phyloP scores from a whole-genome alignment of 352 stramenopile species.

The Phytophthora colocasiae region DNA sequence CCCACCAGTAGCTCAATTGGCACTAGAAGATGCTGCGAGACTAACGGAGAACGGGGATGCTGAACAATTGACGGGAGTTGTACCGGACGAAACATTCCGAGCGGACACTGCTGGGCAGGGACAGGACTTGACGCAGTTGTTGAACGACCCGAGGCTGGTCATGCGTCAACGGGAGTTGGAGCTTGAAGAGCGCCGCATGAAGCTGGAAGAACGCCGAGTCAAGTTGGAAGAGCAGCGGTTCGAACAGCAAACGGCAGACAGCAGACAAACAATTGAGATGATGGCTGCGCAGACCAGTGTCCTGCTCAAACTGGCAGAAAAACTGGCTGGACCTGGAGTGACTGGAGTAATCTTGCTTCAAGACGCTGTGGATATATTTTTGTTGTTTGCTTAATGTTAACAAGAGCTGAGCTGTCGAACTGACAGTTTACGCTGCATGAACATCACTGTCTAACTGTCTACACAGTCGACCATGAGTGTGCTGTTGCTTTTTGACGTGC shows the following conservation, averaged over 20 bases:
- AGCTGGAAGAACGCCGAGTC: slow-evolving; percentile 24
- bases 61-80: background rate
- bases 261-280: slow-evolving; percentile 39
- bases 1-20: slow-evolving; percentile 12
- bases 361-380: slow-evolving; percentile 7
- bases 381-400: slow-evolving; percentile 9
- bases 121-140: slow-evolving; percentile 19
- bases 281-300: slow-evolving; percentile 37
- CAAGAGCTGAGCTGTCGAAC: too few species aligned
- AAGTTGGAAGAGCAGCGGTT: slow-evolving; percentile 38
- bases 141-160: slow-evolving; percentile 31
- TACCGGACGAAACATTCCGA: too few species aligned
- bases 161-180: slow-evolving; percentile 33
- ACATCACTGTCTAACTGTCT: slow-evolving; percentile 21
- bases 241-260: slow-evolving; percentile 30
- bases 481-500: slow-evolving; percentile 48
- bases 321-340: slow-evolving; percentile 11
- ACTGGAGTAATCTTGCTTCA: background rate
- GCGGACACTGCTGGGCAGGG: background rate
- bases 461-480: slow-evolving; percentile 28
- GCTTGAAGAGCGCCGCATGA: slow-evolving; percentile 28
- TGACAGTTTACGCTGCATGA: slow-evolving; percentile 12
- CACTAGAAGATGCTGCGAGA: slow-evolving; percentile 24
- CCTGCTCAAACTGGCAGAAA: slow-evolving; percentile 34
- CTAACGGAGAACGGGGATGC: slow-evolving; percentile 7